A percentile compares a stretch with the other conserved stretches of the same genome.
These are phyloP conservation scores for Scutellaria minor DNA, from an alignment of 257 asterid species.

Conservation along the genomic window DNA sequence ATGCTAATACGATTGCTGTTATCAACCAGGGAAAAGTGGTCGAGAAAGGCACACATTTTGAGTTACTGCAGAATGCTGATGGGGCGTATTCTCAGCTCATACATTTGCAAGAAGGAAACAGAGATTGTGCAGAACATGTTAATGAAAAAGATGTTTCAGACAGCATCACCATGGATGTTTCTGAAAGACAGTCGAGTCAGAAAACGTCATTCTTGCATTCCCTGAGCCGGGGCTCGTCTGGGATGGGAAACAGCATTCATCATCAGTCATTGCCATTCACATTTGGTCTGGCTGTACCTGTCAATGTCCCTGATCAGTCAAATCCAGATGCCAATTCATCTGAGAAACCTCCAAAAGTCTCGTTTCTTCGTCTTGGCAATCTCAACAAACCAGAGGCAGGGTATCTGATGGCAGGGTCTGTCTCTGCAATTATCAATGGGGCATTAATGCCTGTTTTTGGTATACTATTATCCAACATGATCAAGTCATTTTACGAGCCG, in stretches of 20 bases:
- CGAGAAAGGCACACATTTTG: constrained; percentile 56
- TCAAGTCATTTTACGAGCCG: constrained; percentile 48
- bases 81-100: constrained; percentile 60
- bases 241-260: constrained; percentile 55
- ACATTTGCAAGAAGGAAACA: constrained; percentile 46
- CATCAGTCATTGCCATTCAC: constrained; percentile 48
- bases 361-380: constrained; percentile 52
- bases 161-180: constrained; percentile 28
- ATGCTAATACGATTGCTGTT: constrained; percentile 60
- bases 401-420: constrained; percentile 44
- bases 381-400: constrained; percentile 63
- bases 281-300: constrained; percentile 47
- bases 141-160: constrained; percentile 44
- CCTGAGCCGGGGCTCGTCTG: constrained; percentile 49
- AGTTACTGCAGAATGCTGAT: constrained; percentile 48
- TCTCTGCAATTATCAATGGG: constrained; percentile 51
- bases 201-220: constrained; percentile 48
- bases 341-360: constrained; percentile 44
- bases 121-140: constrained; percentile 16
- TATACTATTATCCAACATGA: constrained; percentile 46
- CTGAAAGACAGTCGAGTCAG: constrained; percentile 56
- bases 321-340: not conserved
- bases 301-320: constrained; percentile 25
- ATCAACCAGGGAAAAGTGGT: constrained; percentile 58
- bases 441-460: constrained; percentile 58